Evolutionary conservation across 1,284 basidiomycete genomes (phyloP), one percentile per base, ranked within the genome.

Genomic region (Gomphus sp.): DNA sequence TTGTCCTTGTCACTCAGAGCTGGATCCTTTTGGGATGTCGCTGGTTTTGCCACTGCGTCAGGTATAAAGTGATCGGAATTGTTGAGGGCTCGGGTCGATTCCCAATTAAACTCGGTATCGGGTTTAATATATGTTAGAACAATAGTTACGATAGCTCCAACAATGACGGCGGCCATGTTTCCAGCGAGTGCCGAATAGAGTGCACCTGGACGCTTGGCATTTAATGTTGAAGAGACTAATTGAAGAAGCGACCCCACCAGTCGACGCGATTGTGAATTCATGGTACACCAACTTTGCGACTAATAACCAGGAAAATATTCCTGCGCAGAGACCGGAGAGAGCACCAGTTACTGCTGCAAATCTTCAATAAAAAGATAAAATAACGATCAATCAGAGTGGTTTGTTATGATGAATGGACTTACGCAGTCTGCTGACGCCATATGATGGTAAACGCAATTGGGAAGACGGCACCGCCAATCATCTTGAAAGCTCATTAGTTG

Each of bases 271-370:
- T 47, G 70, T 74, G 63, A 81, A 68, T 11, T 69, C 69, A 9
- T 74, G 9, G 74, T 71, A 10, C 75, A 76, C 36, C 81, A 68
- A 79, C 74, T 22, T 22, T 22, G 22, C 22, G 22, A 22, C 22
- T 22, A 22, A 22, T 22, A 22, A 22, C 22, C 22, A 81, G 67
- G 65, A 74, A 5, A 74, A 66, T 37, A 82, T 64, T 50, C 73
- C 22, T 22, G 22, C 22, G 22, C 22, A 22, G 22, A 22, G 22
- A 22, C 22, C 22, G 22, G 22, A 22, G 80, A n/a, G 72, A 70
- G 4, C 61, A 60, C 61, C 80, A 71, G 0, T 77, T 75, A 39
- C 37, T 6, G 37, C 37, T 4, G 37, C 37, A 39, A 39, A 39
- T 10, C 37, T 39, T 39, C 11, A 11, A 39, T 7, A 10, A 39